Base-by-base conservation (phyloP, 768 basidiomycete species). In the Trametes cingulata region DNA sequence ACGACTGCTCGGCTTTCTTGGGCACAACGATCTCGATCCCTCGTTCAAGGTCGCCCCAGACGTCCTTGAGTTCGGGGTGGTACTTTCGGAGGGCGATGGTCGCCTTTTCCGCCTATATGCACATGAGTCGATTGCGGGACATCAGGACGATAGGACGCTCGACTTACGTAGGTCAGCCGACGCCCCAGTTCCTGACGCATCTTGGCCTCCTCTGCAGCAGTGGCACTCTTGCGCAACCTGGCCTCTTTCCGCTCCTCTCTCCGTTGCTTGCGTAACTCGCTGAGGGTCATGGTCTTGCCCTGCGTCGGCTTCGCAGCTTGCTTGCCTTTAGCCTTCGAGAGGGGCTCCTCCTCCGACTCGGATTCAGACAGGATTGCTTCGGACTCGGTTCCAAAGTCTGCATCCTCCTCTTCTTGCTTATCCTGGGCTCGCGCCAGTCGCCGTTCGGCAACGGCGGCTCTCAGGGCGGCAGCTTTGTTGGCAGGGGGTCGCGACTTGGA, bases 41-140 rank as follows among this genome's bases (percentile, higher is more conserved):
- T 22, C 80, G 76, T 69, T 89, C 83, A 8, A 97, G 73, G 67
- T 98, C 88, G 24, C 93, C 93, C 95, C 96, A 98, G 37, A 93
- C 87, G 72, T 88, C 82, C 57, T 73, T 76, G 35, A 97, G 81
- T 67, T 96, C 93, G 1, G 89, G 86, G 69, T 96, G 95, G 69
- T 90, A 78, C 66, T 75, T 81, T 24, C 80, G 77, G 29, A 94
- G 72, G 14, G 84, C 82, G 39, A 91, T 66, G 6, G 85, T 80
- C 1, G 83, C 78, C 68, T 81, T 90, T 72, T 93, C 91, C 7
- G 89, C 84, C 90, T 94, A 61, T 40, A 66, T n/a, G 17, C 47
- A 42, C 15, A 6, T 20, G 14, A 50, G 37, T 58, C 63, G 60
- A 19, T 69, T 39, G 22, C 29, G 29, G 9, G 14, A 56, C 2